phyloP scores from a whole-genome alignment of 2,329 filamentous ascomycete species.

The Thielaviopsis musarum region DNA sequence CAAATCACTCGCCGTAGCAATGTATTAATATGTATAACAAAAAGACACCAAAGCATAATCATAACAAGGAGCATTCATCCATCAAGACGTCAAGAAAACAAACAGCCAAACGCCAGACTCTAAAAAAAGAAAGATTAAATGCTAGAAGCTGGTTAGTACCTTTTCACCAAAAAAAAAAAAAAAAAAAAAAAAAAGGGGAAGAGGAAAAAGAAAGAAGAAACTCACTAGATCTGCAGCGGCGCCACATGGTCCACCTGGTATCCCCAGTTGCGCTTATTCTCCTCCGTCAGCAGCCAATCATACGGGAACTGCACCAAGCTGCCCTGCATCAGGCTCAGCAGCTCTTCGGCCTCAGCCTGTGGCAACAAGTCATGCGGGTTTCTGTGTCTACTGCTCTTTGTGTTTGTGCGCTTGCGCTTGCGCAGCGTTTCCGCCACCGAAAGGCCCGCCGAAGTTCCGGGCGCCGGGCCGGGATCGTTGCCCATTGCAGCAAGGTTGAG shows the following conservation, averaged over 20 bases:
- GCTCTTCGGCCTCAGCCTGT: constrained; percentile 59
- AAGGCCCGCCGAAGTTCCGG: neutral
- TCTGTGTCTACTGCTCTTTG: constrained; percentile 48
- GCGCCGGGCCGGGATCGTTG: neutral
- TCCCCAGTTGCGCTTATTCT: constrained; percentile 87
- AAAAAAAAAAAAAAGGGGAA: neutral
- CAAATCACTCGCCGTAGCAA: neutral
- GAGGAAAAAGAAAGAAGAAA: constrained; percentile 14
- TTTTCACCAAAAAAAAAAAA: neutral
- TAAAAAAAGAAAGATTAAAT: neutral
- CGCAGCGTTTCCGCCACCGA: constrained; percentile 30
- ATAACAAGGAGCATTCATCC: constrained; percentile 1
- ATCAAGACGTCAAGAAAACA: neutral
- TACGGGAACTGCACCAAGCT: constrained; percentile 86
- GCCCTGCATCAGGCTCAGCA: constrained; percentile 71
- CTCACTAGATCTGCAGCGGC: constrained; percentile 92
- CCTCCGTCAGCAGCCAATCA: constrained; percentile 85
- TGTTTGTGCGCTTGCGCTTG: constrained; percentile 50
- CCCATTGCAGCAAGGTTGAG: constrained; percentile 17
- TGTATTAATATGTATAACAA: constrained; percentile 7
- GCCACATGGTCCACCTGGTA: constrained; percentile 94
- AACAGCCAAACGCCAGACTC: neutral
- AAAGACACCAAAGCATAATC: neutral
- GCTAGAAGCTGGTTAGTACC: neutral
- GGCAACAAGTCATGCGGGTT: constrained; percentile 62